A percentile compares a stretch with the other conserved stretches of the same genome.
Conservation (phyloP, 2,329 filamentous ascomycete genomes). For the Cladophialophora psammophila region DNA sequence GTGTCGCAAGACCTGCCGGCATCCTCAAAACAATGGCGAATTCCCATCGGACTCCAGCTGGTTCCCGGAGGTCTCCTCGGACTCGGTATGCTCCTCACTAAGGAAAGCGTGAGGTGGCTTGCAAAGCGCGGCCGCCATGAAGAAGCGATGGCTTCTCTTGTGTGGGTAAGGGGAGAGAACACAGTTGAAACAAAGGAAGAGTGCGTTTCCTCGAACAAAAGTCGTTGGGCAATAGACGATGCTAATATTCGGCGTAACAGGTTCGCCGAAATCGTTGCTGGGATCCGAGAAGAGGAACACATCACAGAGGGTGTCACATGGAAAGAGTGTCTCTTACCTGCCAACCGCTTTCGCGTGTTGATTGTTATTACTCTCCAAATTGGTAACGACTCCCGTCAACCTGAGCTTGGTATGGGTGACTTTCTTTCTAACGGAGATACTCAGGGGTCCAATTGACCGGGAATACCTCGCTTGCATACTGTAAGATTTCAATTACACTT, state of each 20-base stretch:
- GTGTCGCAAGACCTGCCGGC: conserved; percentile 57
- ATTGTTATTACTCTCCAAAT: conserved; percentile 60
- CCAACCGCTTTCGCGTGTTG: conserved; percentile 58
- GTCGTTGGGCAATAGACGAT: too few relatives aligned
- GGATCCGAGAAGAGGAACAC: conserved; percentile 57
- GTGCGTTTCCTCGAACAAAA: conserved; percentile 52
- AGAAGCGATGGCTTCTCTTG: conserved; percentile 55
- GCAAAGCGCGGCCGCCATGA: conserved; percentile 55
- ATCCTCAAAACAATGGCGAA: conserved; percentile 62
- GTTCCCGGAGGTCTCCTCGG: conserved; percentile 57
- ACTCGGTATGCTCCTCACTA: conserved; percentile 57
- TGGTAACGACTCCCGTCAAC: too few relatives aligned
- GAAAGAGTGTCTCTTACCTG: conserved; percentile 55
- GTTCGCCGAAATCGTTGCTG: conserved; percentile 47
- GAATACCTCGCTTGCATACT: conserved; percentile 12
- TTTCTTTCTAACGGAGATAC: too few relatives aligned
- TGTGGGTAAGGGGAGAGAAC: conserved; percentile 60
- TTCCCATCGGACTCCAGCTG: conserved; percentile 61
- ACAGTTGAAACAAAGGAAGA: conserved; percentile 46
- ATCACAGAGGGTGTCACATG: conserved; percentile 55
- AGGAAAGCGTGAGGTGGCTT: conserved; percentile 58
- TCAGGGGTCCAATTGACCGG: conserved; percentile 53
- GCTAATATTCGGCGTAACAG: too few relatives aligned
- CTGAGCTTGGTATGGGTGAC: too few relatives aligned
- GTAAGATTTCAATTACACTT: too few relatives aligned